Base-by-base conservation (phyloP, 805 yeast species). In the Saccharomycopsis schoenii region DNA sequence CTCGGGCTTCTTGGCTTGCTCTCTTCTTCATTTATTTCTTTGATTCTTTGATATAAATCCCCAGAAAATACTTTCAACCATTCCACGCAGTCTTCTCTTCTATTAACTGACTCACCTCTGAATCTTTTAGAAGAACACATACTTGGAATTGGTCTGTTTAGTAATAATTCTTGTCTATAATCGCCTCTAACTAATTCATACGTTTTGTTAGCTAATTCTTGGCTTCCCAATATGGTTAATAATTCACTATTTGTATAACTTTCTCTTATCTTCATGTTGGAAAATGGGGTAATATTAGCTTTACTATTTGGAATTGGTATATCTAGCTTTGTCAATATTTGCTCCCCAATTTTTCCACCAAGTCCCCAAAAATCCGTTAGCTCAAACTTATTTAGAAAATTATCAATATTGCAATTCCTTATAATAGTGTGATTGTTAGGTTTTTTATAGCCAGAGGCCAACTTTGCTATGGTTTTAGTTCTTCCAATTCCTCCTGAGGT, bases 71-170 rank as follows among this genome's bases (percentile, higher is more conserved):
- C 96, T 43, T 78, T 82, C 8, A 93, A 73, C 99, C 99, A 93
- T 21, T 83, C 84, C 4, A 75, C 65, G 24, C 88, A 81, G 66
- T 89, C 96, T 1, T 74, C 74, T 6, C 78, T 64, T 1, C 77
- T 76, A 2, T 71, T 72, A 1, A 92, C 83, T 0, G 83, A 74
- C 11, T 76, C 76, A 0, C 82, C 80, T 57, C 85, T 72, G 71
- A 93, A 85, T 68, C 91, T 89, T 69, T 94, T 94, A 57, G 85
- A 84, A 0, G 97, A 86, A 73, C 85, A 84, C 98, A 94, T 93
- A 0, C 96, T 85, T 69, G 91, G 89, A 4, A 94, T 73, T 24
- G 83, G 85, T n/a, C 76, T 76, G 43, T 73, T 66, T 61, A 77
- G 77, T 11, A 47, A 47, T 47, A 47, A 24, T 12, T 47, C 52